Percentiles rank a stretch among this genome's conserved stretches.
These are phyloP conservation scores for Neodidymelliopsis sp. DNA, from an alignment of 2,329 filamentous ascomycete species.

Conservation along the genomic window DNA sequence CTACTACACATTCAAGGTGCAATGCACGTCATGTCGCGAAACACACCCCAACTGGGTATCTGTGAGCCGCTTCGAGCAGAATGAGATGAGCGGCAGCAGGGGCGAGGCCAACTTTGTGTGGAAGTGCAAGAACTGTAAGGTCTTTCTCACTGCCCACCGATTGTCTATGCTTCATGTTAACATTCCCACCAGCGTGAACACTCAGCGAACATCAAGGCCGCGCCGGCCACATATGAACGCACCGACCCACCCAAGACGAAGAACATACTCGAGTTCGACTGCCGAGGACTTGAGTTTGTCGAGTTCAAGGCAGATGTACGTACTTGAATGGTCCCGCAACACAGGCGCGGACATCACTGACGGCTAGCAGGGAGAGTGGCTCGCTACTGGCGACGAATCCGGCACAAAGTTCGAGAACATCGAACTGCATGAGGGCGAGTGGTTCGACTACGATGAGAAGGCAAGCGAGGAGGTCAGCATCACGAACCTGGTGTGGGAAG, in stretches of 20 bases:
- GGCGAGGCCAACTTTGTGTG: constrained; percentile 99
- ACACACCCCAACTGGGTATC: constrained; percentile 85
- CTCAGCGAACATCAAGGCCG: constrained; percentile 80
- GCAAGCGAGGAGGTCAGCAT: constrained; percentile 89
- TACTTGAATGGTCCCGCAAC: neutral
- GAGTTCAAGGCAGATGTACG: constrained; percentile 89
- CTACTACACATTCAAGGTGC: constrained; percentile 97
- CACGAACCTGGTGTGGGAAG: constrained; percentile 86
- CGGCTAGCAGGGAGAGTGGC: constrained; percentile 79
- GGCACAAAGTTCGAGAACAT: constrained; percentile 81
- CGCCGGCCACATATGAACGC: constrained; percentile 75
- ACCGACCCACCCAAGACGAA: constrained; percentile 75
- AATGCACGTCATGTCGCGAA: constrained; percentile 97
- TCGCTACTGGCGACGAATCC: constrained; percentile 82
- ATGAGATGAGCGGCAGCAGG: constrained; percentile 89
- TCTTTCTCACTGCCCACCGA: constrained; percentile 49
- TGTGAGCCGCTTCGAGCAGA: constrained; percentile 86
- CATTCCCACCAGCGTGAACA: constrained; percentile 87
- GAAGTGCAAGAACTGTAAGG: constrained; percentile 98
- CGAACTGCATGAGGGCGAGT: constrained; percentile 88
- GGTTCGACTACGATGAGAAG: constrained; percentile 99
- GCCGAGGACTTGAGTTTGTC: constrained; percentile 88
- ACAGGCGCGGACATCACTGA: neutral
- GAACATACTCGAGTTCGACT: constrained; percentile 90
- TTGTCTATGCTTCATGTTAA: neutral